Evolutionary conservation across 495 filamentous ascomycete genomes (phyloP), one percentile per base, ranked within the genome.

Genomic region (Astrothelium macrocarpum): DNA sequence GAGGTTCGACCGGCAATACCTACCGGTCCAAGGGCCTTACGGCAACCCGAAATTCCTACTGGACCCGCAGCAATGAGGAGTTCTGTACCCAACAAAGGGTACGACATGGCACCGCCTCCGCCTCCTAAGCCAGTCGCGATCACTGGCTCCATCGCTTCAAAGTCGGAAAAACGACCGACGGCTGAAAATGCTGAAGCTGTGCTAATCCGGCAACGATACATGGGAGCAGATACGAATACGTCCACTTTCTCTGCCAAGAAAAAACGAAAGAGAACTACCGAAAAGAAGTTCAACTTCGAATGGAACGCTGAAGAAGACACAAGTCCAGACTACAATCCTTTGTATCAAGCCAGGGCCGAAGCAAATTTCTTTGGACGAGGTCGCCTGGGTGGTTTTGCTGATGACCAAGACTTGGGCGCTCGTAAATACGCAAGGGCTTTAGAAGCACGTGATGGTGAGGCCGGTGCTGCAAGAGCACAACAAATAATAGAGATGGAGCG

Each of bases 251-350:
- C 91, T 0, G 91, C 90, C 10, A 95, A 96, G 81, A 97, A 97
- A 81, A 98, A 97, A 79, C 83, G 93, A 59, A 87, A 87, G 74
- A 82, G 95, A 66, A 96, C 92, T 1, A 91, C 90, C 11, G 93
- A 96, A 73, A 90, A 92, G 76, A 97, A 97, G 71, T 98, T 98
- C 81, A 98, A 97, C 71, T 97, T 99, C 68, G 94, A 97, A 73
- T 99, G 94, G 94, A 95, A 96, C 67, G 81, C 84, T 1, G 91
- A 97, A 69, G 94, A 99, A 69, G 94, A 99, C 73, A 99, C 94
- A 16, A 95, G 89, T 65, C 79, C 79, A 2, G 91, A 95, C 66
- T 91, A 92, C 69, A 95, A 96, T 68, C 92, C 93, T 7, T 77
- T 97, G 16, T 97, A 97, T 73, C 81, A 89, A 49, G 78, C 85